phyloP scores from a whole-genome alignment of 1,284 basidiomycete genomes.

The Puccinia novopanici region DNA sequence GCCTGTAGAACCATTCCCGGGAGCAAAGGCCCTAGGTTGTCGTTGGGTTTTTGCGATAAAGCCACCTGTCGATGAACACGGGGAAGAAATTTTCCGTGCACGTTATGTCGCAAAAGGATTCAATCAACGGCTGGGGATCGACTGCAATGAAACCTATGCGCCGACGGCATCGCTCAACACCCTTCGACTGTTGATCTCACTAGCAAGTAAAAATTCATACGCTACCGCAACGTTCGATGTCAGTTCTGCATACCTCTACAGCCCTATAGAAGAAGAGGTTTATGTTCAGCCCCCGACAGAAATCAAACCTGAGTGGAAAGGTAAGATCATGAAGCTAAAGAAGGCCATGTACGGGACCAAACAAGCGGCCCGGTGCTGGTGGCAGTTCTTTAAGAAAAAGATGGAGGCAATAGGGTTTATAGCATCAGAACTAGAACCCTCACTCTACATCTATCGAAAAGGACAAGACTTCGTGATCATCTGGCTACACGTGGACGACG shows the following conservation, averaged over 20 bases:
- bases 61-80: not conserved
- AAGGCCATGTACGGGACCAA: conserved; percentile 31
- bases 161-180: conserved; percentile 6
- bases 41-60: conserved; percentile 26
- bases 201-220: not conserved
- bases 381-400: not conserved
- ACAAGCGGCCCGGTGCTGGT: conserved; percentile 24
- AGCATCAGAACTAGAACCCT: not conserved
- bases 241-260: conserved; percentile 23
- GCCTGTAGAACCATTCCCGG: not conserved
- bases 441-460: not conserved
- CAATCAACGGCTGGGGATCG: too few species aligned
- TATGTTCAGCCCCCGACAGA: too few species aligned
- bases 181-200: conserved; percentile 2
- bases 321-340: too few species aligned
- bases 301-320: too few species aligned
- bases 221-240: not conserved
- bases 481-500: conserved; percentile 35
- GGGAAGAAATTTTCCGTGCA: too few species aligned
- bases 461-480: not conserved
- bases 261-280: too few species aligned
- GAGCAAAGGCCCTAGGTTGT: not conserved
- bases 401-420: not conserved
- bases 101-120: too few species aligned
- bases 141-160: too few species aligned